Conservation (phyloP, 306 rosid species). For the Lupinus albus region DNA sequence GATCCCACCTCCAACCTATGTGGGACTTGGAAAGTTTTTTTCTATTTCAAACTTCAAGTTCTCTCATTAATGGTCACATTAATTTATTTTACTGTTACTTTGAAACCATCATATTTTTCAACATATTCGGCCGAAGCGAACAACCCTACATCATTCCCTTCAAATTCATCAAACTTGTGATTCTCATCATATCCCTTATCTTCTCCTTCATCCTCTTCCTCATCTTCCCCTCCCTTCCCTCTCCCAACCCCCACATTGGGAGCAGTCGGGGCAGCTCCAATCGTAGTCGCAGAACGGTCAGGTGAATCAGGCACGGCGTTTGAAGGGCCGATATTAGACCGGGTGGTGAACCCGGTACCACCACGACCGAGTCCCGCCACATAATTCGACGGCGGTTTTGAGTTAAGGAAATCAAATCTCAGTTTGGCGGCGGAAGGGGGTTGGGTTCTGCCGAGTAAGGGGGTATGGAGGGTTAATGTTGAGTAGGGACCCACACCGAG, state of each 20-base stretch:
- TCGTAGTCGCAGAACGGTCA: constrained; percentile 59
- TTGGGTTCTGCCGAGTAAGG: constrained; percentile 51
- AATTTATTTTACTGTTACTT: too few relatives aligned
- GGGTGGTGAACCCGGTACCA: constrained; percentile 86
- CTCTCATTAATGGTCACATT: too few relatives aligned
- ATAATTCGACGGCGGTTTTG: constrained; percentile 85
- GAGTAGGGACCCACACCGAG: constrained; percentile 54
- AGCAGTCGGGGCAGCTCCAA: constrained; percentile 54
- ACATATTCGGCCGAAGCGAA: constrained; percentile 87
- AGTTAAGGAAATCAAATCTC: constrained; percentile 71
- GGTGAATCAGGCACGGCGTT: constrained; percentile 86
- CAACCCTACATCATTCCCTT: constrained; percentile 88
- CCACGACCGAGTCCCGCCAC: constrained; percentile 97
- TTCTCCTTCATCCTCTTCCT: constrained; percentile 81
- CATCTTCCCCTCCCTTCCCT: constrained; percentile 70
- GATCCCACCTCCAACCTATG: too few relatives aligned
- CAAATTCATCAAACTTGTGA: constrained; percentile 85
- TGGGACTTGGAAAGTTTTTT: too few relatives aligned
- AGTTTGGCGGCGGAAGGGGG: constrained; percentile 69
- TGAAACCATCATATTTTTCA: too few relatives aligned
- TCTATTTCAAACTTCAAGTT: too few relatives aligned
- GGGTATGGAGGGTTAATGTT: constrained; percentile 49
- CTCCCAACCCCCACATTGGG: constrained; percentile 17
- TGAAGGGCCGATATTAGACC: constrained; percentile 86
- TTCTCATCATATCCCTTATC: constrained; percentile 87